Evolutionary conservation across 805 yeast species (phyloP).

Genomic region (Teunomyces barrocoloradensis): DNA sequence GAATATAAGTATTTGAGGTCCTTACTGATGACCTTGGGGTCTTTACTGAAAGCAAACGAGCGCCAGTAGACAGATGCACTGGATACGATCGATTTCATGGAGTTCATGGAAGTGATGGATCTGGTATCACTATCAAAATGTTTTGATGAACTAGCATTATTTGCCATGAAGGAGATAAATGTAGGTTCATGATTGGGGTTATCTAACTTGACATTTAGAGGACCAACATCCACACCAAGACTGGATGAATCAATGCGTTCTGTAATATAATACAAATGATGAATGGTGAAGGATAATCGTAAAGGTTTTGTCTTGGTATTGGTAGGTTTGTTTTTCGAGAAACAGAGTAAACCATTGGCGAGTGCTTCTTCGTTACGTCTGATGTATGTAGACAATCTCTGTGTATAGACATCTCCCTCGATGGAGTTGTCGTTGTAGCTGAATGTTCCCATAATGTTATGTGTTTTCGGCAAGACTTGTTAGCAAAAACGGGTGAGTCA

Average conservation of each 20-base stretch:
- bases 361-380: constrained; percentile 56
- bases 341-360: constrained; percentile 57
- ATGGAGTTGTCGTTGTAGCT: constrained; percentile 32
- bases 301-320: constrained; percentile 45
- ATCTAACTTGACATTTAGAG: constrained; percentile 58
- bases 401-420: constrained; percentile 59
- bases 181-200: constrained; percentile 53
- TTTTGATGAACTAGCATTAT: constrained; percentile 46
- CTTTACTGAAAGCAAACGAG: constrained; percentile 32
- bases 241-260: constrained; percentile 53
- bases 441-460: constrained; percentile 20
- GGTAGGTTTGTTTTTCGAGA: constrained; percentile 37
- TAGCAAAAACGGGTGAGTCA: not conserved
- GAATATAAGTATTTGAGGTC: constrained; percentile 58
- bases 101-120: constrained; percentile 57
- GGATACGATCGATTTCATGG: constrained; percentile 51
- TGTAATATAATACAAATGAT: constrained; percentile 60
- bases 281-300: constrained; percentile 56
- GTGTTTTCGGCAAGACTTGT: not conserved
- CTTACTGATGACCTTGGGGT: constrained; percentile 45
- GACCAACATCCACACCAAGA: constrained; percentile 55
- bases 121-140: constrained; percentile 43
- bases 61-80: constrained; percentile 43
- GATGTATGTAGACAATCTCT: constrained; percentile 51
- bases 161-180: constrained; percentile 57